Evolutionary conservation across 1,139 yeast genomes (phyloP), one percentile per base, ranked within the genome.

Genomic region (Wickerhamiella infanticola): DNA sequence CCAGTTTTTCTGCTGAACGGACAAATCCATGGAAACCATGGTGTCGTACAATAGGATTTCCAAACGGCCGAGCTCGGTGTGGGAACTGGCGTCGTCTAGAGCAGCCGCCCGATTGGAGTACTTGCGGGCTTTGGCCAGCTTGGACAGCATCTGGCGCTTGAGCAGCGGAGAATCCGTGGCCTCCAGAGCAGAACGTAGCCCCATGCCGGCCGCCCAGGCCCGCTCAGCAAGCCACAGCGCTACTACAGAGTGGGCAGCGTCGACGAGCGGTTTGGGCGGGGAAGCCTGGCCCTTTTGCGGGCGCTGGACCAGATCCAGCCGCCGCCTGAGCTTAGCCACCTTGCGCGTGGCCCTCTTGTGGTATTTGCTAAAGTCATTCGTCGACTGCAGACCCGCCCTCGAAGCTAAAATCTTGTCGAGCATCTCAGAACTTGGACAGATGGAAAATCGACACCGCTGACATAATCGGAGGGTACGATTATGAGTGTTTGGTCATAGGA

Each of bases 171-270:
- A 63, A 0, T 73, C 63, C 49, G 74, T 73, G 46, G 77, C 70
- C 52, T 79, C 86, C 53, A 77, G 62, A 46, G 71, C 62, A 24
- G 72, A 66, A 51, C 74, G 75, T 48, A 78, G 69, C 60, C 81
- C 88, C 61, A 76, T 69, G 0, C 88, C 81, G 55, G 73, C 75
- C 37, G 84, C 68, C 59, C 79, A 66, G 52, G 81, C 80, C 55
- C 90, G 70, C 60, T 84, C 94, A 0, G 81, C 77, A 8, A 72
- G 68, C 50, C 48, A 51, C 26, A 38, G 65, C 25, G 73, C 60
- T 24, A 81, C 61, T 29, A 63, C 59, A 11, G 77, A 83, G 55
- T 62, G 73, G 46, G 66, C 62, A 8, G 63, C 52, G 55, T 79
- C 72, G n/a, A 57, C 49, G 3, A 60, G 62, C 54, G 76, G 75